phyloP scores from a whole-genome alignment of 2,329 filamentous ascomycete species.

The Cordyceps farinosa region DNA sequence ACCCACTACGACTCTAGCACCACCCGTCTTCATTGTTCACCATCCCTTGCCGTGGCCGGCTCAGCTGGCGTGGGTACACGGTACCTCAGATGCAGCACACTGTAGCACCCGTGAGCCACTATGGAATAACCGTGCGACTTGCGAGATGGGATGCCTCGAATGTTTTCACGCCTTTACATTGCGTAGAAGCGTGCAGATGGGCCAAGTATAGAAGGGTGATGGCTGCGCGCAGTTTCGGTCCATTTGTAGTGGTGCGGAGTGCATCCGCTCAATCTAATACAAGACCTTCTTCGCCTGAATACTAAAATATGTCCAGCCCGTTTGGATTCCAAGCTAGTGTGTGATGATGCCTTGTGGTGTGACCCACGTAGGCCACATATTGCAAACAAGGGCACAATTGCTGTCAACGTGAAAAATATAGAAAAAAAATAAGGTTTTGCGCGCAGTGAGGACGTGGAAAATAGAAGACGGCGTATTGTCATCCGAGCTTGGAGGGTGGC shows the following conservation, averaged over 20 bases:
- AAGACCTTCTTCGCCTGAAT: too few species aligned
- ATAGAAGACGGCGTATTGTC: neutral
- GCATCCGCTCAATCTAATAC: too few species aligned
- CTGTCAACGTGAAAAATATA: too few species aligned
- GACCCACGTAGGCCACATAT: neutral
- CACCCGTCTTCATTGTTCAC: neutral
- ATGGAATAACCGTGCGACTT: neutral
- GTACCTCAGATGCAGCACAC: constrained; percentile 15
- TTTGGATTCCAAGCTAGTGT: too few species aligned
- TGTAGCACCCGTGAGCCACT: neutral
- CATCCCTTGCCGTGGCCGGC: neutral
- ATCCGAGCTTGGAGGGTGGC: neutral
- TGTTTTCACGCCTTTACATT: constrained; percentile 1
- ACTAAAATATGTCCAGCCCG: too few species aligned
- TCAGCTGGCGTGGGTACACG: neutral
- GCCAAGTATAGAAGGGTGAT: neutral
- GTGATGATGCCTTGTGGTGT: too few species aligned
- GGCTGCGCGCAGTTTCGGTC: neutral
- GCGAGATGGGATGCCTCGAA: neutral
- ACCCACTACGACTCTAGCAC: neutral
- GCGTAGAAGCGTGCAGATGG: neutral
- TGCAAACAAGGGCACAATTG: neutral
- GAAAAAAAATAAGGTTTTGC: too few species aligned
- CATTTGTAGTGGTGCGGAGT: neutral
- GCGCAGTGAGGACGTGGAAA: too few species aligned